A percentile compares a stretch with the other conserved stretches of the same genome.
These are phyloP conservation scores for Carex pumila DNA, from an alignment of 176 grass and related monocot species.

Conservation along the genomic window DNA sequence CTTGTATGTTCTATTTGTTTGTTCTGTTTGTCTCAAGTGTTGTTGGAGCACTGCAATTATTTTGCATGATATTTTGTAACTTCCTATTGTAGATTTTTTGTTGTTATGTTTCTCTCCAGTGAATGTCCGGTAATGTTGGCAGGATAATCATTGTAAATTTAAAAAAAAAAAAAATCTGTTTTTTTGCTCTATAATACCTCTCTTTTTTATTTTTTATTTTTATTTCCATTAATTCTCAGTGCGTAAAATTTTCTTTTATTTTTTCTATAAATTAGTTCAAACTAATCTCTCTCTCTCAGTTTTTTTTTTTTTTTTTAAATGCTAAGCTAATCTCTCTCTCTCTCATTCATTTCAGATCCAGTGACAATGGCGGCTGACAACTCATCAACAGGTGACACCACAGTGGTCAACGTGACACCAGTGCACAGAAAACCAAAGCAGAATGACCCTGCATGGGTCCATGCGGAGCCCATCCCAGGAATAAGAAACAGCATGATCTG, in stretches of 20 bases:
- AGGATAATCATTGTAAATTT: not conserved
- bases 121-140: not conserved
- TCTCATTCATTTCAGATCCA: not conserved
- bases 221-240: not conserved
- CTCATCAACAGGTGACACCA: constrained; percentile 13
- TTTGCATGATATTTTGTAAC: not conserved
- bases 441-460: constrained; percentile 23
- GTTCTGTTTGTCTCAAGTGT: not conserved
- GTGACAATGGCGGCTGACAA: constrained; percentile 17
- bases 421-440: constrained; percentile 20
- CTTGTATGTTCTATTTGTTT: not conserved
- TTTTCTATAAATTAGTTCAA: not conserved
- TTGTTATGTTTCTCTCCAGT: not conserved
- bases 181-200: not conserved
- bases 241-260: not conserved
- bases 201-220: not conserved
- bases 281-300: not conserved
- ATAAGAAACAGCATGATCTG: constrained; percentile 24
- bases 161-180: not conserved
- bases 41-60: not conserved
- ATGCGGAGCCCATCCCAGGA: constrained; percentile 14
- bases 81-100: not conserved
- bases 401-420: not conserved
- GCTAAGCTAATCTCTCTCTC: not conserved
- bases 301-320: too few species aligned